Base-by-base conservation (phyloP, 1,139 yeast genomes). In the Nakaseomyces nivariensis region DNA sequence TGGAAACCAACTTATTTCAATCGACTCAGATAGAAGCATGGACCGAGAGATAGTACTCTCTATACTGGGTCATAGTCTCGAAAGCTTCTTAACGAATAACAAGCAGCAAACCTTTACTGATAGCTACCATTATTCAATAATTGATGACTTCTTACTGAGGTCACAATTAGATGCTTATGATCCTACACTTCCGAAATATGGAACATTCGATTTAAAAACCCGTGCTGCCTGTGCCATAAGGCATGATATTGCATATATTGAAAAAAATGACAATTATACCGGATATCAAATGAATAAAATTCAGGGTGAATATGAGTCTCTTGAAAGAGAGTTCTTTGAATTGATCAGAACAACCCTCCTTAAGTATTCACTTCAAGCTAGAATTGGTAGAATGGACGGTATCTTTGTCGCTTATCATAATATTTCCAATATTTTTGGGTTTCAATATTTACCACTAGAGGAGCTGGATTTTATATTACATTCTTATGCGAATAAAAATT, bases 331-430 rank as follows among this genome's bases (percentile, higher is more conserved):
- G 60, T 75, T 77, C 63, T 74, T 71, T 54, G 98, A 92, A 61
- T 74, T 92, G 58, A 77, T 85, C 11, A 71, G 86, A 51, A 78
- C 92, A 1, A 84, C 94, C 0, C 68, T 92, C 68, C 70, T 92
- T 58, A 92, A 92, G 66, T 92, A 90, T 62, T 77, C 87, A 10
- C 73, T 90, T 56, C 98, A 92, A 65, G 97, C 97, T 0, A 74
- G 97, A 54, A 85, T 92, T 46, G 98, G 98, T 1, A 82, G 85
- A 59, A 92, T 92, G 98, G 97, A 90, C 66, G 98, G 98, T 5
- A 88, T 92, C 4, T 89, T 86, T 58, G 74, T 92, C 26, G 96
- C 96, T 0, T 92, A 84, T 64, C 98, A 92, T 67, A 92, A 89
- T 63, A 76, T 89, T 49, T 75, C 79, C 42, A 73, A 81, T 44